phyloP scores from a whole-genome alignment of 352 stramenopile genomes.

The Globisporangium echinulatum region DNA sequence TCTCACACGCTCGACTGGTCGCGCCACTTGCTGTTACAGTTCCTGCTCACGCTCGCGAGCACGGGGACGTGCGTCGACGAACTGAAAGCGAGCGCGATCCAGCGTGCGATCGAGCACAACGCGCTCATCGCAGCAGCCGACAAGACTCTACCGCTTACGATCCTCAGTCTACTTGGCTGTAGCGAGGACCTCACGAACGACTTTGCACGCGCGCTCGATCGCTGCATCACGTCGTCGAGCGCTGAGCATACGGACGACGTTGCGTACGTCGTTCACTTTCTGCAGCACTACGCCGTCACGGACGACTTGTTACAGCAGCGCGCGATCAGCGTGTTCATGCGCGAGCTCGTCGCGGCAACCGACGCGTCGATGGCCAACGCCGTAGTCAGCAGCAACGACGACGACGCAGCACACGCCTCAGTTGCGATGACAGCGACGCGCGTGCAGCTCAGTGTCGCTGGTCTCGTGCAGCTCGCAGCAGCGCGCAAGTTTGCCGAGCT shows the following conservation, averaged over 20 bases:
- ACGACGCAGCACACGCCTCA: slow-evolving; percentile 9
- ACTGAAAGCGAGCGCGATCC: slow-evolving; percentile 44
- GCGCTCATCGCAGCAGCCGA: slow-evolving; percentile 35
- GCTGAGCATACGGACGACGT: slow-evolving; percentile 27
- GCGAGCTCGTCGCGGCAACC: slow-evolving; percentile 13
- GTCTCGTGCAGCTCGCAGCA: slow-evolving; percentile 30
- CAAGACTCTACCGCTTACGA: slow-evolving; percentile 50
- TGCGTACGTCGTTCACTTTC: slow-evolving; percentile 56
- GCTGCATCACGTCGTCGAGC: slow-evolving; percentile 22
- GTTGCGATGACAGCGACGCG: slow-evolving; percentile 8
- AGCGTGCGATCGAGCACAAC: slow-evolving; percentile 53
- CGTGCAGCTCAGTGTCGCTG: slow-evolving; percentile 22
- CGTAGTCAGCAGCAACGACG: slow-evolving; percentile 5
- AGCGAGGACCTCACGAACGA: slow-evolving; percentile 64
- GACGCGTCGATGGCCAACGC: slow-evolving; percentile 12
- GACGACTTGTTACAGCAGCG: slow-evolving; percentile 38
- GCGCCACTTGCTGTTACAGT: slow-evolving; percentile 38
- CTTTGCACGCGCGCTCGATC: slow-evolving; percentile 36
- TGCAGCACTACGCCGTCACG: slow-evolving; percentile 53
- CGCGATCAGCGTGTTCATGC: slow-evolving; percentile 51
- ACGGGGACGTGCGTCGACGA: slow-evolving; percentile 43
- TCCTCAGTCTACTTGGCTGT: slow-evolving; percentile 63
- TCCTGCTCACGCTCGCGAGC: slow-evolving; percentile 51
- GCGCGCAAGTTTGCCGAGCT: slow-evolving; percentile 42
- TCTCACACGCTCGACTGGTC: slow-evolving; percentile 16